These are phyloP conservation scores for Phytophthora foliorum DNA, from an alignment of 352 stramenopile genomes.

Conservation along the genomic window DNA sequence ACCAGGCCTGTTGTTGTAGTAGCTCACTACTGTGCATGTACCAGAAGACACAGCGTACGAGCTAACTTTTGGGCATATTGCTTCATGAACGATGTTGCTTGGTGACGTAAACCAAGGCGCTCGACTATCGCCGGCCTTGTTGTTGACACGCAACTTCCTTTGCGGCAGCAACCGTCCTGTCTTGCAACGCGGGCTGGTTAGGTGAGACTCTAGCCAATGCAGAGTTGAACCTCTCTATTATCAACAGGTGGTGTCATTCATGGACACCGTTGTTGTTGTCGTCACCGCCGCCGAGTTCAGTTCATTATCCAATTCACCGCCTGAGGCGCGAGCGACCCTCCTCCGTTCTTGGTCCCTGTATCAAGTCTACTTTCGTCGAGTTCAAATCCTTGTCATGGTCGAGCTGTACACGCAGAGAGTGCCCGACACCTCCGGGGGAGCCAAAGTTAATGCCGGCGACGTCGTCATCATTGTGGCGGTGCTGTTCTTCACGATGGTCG, in stretches of 20 bases:
- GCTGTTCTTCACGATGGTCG: slow-evolving; percentile 45
- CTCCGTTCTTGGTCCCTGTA: not conserved
- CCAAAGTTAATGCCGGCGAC: slow-evolving; percentile 46
- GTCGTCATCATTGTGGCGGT: slow-evolving; percentile 46
- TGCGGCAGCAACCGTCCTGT: slow-evolving; percentile 18
- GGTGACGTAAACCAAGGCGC: not conserved
- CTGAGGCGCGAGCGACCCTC: slow-evolving; percentile 10
- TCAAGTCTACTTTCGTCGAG: not conserved
- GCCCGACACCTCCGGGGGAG: slow-evolving; percentile 38
- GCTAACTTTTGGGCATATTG: not conserved
- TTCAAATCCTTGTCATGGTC: slow-evolving; percentile 32
- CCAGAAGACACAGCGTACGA: too few relatives aligned
- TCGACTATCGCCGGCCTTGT: not conserved
- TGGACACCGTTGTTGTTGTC: slow-evolving; percentile 5
- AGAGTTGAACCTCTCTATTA: slow-evolving; percentile 31
- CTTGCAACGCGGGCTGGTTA: slow-evolving; percentile 38
- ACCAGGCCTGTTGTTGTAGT: too few relatives aligned
- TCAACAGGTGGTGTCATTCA: slow-evolving; percentile 23
- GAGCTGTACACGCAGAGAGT: slow-evolving; percentile 42
- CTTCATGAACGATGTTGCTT: not conserved
- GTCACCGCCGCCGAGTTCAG: slow-evolving; percentile 12
- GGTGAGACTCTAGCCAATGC: slow-evolving; percentile 29
- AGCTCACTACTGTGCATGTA: too few relatives aligned
- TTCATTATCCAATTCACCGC: slow-evolving; percentile 38
- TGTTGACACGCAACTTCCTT: not conserved